These are phyloP conservation scores for Dioscorea zingiberensis DNA, from an alignment of 106 monocot genomes.

Conservation along the genomic window DNA sequence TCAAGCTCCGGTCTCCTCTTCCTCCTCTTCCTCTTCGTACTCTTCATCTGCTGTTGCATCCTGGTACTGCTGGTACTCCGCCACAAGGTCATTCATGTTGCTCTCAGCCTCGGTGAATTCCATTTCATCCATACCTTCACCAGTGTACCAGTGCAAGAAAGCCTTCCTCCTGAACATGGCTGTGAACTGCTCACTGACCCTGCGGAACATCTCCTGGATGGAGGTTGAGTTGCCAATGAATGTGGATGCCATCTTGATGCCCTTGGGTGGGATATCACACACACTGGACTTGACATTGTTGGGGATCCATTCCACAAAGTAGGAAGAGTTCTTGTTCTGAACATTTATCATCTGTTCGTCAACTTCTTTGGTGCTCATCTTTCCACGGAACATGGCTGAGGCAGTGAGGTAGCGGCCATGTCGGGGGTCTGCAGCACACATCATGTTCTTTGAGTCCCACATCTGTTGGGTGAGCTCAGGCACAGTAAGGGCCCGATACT, in stretches of 20 bases:
- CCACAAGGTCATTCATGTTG: conserved; percentile 46
- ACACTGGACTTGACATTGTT: conserved; percentile 19
- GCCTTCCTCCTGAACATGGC: conserved; percentile 57
- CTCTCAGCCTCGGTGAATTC: conserved; percentile 54
- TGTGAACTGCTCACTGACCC: conserved; percentile 48
- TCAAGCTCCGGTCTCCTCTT: conserved; percentile 19
- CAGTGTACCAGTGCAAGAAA: conserved; percentile 49
- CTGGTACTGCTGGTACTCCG: conserved; percentile 55
- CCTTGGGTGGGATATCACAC: conserved; percentile 17
- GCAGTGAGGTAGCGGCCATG: conserved; percentile 59
- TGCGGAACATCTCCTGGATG: conserved; percentile 50
- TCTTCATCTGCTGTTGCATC: conserved; percentile 50
- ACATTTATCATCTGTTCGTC: conserved; percentile 21
- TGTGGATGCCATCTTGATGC: conserved; percentile 13
- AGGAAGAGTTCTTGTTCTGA: conserved; percentile 20
- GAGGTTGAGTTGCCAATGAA: conserved; percentile 46
- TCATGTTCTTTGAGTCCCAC: conserved; percentile 79
- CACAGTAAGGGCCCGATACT: conserved; percentile 57
- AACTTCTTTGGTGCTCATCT: conserved; percentile 21
- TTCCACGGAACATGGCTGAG: conserved; percentile 54
- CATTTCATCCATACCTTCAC: conserved; percentile 54
- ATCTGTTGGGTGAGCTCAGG: conserved; percentile 64
- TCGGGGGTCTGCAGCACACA: conserved; percentile 63
- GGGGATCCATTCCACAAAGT: conserved; percentile 18
- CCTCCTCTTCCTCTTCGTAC: conserved; percentile 22